Base-by-base conservation (phyloP, 2,329 filamentous ascomycete genomes). In the Diplocarpon mali region DNA sequence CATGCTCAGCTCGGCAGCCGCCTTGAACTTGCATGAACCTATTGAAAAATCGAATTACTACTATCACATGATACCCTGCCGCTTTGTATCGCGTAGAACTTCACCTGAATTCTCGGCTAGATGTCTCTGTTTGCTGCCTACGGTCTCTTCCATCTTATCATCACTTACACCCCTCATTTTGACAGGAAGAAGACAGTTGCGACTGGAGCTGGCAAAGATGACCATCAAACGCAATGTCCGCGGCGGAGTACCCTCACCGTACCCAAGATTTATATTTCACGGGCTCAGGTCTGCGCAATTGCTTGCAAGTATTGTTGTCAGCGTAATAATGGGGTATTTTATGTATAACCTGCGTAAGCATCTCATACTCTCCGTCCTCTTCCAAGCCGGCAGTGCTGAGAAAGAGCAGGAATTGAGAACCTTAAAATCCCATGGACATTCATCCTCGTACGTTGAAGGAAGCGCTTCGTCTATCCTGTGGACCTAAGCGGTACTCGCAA, bases 361-460 rank as follows among this genome's bases (percentile, higher is more conserved):
- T 16, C 53, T 49, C 6, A 24, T 32, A 38, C 32, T 36, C 16
- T 16, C 24, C 5, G 27, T 11, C 2, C 29, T 13, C 13, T 31
- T 17, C 32, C 27, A 28, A 42, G 16, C 42, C 39, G 28, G 43
- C 27, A 32, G 13, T 39, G 12, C 15, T 5, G 16, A 15, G 12
- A 9, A 20, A 39, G 29, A 14, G 20, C 15, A 56, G 52, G 48
- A 38, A 15, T 41, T 14, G 58, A 57, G 35, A 32, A 49, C 12
- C 52, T 51, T 38, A 9, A 43, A 2, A 53, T 58, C 13, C 56
- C 57, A 17, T 59, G 58, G 58, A 59, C 55, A 11, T 60, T 60
- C 20, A 54, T 60, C 31, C 44, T 53, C 16, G 54, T 55, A 47
- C 17, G 52, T 45, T 17, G 12, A 17, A 29, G 14, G 20, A 14